Evolutionary conservation across 2,329 filamentous ascomycete genomes (phyloP), one percentile per base, ranked within the genome.

Genomic region (Hymenoscyphus linearis): DNA sequence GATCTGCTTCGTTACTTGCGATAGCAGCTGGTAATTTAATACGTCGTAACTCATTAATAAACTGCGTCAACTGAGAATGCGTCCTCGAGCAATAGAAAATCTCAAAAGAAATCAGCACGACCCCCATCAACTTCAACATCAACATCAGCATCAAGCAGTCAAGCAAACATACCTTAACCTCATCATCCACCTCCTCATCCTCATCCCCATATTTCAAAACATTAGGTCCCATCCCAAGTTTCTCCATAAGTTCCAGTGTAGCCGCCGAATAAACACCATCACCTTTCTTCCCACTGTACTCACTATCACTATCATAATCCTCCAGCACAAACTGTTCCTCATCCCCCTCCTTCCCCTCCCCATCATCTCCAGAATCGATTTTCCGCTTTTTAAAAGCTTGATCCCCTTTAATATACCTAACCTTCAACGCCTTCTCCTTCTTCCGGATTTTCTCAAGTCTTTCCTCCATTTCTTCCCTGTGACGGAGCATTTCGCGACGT

Each of bases 61-160:
- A 89, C 70, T 91, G 88, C 1, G 83, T 83, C 7, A 90, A 74
- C 69, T 91, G 88, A 3, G 88, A 90, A 72, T 91, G 88, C 3
- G 88, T 91, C 65, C 88, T 78, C 1, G 88, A 90, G 71, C 86
- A 90, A 73, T 86, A 90, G 69, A 87, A 89, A 27, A 90, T 83
- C 72, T 76, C 25, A 2, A 56, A 44, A 5, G n/a, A n/a, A 47
- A 44, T 69, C 22, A 71, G 61, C n/a, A 9, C 2, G 13, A 12
- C 36, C 40, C 10, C 18, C 3, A 5, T 16, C 52, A 10, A n/a
- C 13, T 2, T 14, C 6, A n/a, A n/a, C n/a, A n/a, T n/a, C n/a
- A n/a, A n/a, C n/a, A n/a, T n/a, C n/a, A n/a, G n/a, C n/a, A n/a
- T n/a, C n/a, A n/a, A n/a, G n/a, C n/a, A n/a, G n/a, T n/a, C n/a